phyloP scores from a whole-genome alignment of 2,329 filamentous ascomycete species.

The Exophiala oligosperma region DNA sequence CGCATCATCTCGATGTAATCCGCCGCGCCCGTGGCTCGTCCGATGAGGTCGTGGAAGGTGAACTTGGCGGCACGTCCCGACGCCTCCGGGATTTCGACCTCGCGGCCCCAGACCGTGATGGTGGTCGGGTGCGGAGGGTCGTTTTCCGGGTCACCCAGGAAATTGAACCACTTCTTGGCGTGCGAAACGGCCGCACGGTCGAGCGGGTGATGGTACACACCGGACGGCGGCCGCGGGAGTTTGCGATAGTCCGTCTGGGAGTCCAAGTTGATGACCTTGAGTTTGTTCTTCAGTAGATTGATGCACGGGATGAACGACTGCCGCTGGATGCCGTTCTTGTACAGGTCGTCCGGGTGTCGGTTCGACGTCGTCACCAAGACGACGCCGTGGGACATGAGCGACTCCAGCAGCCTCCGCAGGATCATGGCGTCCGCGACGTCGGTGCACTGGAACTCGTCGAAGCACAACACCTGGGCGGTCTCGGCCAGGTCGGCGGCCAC shows the following conservation, averaged over 20 bases:
- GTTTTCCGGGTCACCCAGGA: constrained; percentile 78
- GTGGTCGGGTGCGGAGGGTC: constrained; percentile 74
- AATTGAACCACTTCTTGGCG: constrained; percentile 92
- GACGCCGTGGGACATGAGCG: constrained; percentile 93
- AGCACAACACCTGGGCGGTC: constrained; percentile 82
- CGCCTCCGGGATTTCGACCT: constrained; percentile 82
- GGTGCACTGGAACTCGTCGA: constrained; percentile 98
- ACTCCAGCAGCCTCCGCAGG: constrained; percentile 78
- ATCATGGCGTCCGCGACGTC: constrained; percentile 99
- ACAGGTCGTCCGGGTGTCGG: constrained; percentile 91
- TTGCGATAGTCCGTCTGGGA: constrained; percentile 96
- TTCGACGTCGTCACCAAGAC: constrained; percentile 96
- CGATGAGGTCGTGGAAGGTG: constrained; percentile 89
- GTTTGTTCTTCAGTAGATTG: constrained; percentile 77
- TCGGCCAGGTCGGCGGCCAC: constrained; percentile 93
- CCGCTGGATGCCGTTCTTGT: constrained; percentile 96
- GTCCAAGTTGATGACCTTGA: constrained; percentile 91
- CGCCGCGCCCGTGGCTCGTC: constrained; percentile 82
- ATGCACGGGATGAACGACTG: constrained; percentile 96
- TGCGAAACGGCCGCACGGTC: constrained; percentile 75
- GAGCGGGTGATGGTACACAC: constrained; percentile 89
- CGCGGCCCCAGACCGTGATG: constrained; percentile 88
- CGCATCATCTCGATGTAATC: constrained; percentile 92
- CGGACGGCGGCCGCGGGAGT: constrained; percentile 86
- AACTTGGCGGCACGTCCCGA: constrained; percentile 89